These are phyloP conservation scores for Backusella liffmaniae DNA, from an alignment of 192 early-diverging fungal species.

Conservation along the genomic window DNA sequence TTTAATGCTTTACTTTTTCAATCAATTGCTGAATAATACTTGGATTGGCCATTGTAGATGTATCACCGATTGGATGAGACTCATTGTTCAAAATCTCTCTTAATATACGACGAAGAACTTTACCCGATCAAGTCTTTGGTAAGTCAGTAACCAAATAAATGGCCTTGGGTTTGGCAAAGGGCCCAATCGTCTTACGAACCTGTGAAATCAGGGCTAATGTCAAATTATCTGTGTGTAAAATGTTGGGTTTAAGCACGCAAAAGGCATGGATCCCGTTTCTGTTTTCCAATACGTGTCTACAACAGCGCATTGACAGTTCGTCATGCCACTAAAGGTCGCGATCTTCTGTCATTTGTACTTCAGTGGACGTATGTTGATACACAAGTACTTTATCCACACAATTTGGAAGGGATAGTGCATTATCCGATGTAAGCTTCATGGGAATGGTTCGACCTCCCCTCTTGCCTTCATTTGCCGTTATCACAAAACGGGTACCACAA, in stretches of 20 bases:
- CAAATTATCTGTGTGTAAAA: constrained; percentile 39
- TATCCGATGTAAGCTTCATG: constrained; percentile 91
- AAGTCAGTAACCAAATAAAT: constrained; percentile 85
- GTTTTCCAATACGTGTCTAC: constrained; percentile 97
- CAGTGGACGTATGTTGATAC: constrained; percentile 82
- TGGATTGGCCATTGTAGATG: constrained; percentile 9
- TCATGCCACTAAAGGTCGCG: constrained; percentile 97
- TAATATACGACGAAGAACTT: constrained; percentile 95
- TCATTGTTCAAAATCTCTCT: constrained; percentile 91
- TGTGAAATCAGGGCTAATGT: constrained; percentile 67
- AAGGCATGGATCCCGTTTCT: constrained; percentile 96
- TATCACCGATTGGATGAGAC: constrained; percentile 71
- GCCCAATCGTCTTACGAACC: constrained; percentile 87
- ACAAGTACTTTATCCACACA: constrained; percentile 87
- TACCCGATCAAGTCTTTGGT: constrained; percentile 95
- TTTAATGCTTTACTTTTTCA: not conserved
- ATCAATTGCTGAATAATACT: constrained; percentile 7
- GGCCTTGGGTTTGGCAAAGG: constrained; percentile 88
- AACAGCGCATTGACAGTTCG: constrained; percentile 80
- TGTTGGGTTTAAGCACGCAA: constrained; percentile 71
- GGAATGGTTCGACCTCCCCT: constrained; percentile 85
- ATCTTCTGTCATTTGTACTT: constrained; percentile 66
- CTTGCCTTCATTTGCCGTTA: constrained; percentile 92
- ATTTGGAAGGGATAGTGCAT: constrained; percentile 60
- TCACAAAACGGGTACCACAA: constrained; percentile 73